Conservation (phyloP, 2,329 filamentous ascomycete genomes). For the Hypoxylon sp. region DNA sequence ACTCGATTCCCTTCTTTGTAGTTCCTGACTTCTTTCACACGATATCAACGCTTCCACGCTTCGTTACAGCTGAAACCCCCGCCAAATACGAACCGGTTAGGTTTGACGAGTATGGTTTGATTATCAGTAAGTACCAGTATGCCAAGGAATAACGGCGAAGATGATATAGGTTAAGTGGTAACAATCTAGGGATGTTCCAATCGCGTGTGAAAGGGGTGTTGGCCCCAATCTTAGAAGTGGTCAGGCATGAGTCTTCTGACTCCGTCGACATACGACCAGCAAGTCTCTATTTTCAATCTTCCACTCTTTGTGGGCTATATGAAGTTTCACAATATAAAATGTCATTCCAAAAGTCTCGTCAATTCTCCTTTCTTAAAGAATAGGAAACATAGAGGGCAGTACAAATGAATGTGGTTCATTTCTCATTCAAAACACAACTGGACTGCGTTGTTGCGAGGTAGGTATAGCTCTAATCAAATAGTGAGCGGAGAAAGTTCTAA, state of each 20-base stretch:
- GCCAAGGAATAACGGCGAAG: neutral
- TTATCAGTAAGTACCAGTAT: slow-evolving; percentile 48
- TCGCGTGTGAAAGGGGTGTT: neutral
- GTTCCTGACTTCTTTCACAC: slow-evolving; percentile 45
- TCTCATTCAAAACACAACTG: neutral
- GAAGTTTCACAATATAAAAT: neutral
- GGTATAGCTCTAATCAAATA: neutral
- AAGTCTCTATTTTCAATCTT: too few species aligned
- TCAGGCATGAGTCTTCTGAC: too few species aligned
- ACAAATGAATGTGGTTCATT: neutral
- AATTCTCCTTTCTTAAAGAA: neutral
- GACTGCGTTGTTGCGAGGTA: slow-evolving; percentile 8
- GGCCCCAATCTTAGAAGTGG: too few species aligned
- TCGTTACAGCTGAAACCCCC: slow-evolving; percentile 42
- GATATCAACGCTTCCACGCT: slow-evolving; percentile 43
- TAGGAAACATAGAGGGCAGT: neutral
- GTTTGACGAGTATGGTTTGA: slow-evolving; percentile 48
- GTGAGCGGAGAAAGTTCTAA: neutral
- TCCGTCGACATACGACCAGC: too few species aligned
- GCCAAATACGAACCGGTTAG: slow-evolving; percentile 47
- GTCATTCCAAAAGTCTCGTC: neutral
- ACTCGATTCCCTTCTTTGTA: slow-evolving; percentile 50
- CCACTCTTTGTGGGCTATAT: too few species aligned
- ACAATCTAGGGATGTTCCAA: neutral
- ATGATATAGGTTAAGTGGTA: neutral